Percentiles rank a stretch among this genome's conserved stretches.
phyloP scores from a whole-genome alignment of 306 rosid species.

The Pyrus pyrifolia region DNA sequence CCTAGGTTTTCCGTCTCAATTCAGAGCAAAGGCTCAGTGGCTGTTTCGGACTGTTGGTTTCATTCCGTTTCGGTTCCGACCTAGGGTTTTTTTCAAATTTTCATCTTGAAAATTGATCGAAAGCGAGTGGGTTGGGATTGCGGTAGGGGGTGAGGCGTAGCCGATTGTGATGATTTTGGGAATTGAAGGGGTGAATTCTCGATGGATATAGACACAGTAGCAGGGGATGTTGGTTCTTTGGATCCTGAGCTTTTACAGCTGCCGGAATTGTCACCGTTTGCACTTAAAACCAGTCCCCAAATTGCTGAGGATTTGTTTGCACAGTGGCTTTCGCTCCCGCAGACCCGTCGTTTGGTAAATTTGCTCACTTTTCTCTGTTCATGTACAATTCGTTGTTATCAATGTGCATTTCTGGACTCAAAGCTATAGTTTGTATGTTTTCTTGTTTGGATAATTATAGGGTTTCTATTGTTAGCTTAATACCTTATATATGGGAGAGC shows the following conservation, averaged over 20 bases:
- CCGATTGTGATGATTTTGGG: conserved; percentile 8
- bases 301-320: conserved; percentile 65
- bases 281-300: conserved; percentile 49
- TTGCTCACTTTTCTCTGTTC: background rate
- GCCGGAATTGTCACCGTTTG: conserved; percentile 56
- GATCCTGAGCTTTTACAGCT: conserved; percentile 77
- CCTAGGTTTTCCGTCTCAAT: conserved; percentile 10
- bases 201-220: conserved; percentile 63
- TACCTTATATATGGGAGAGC: background rate
- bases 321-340: conserved; percentile 83
- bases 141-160: background rate
- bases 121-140: background rate
- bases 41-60: background rate
- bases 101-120: background rate
- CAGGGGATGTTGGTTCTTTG: conserved; percentile 37
- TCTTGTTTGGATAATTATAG: background rate
- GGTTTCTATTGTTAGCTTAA: background rate
- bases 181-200: background rate
- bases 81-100: background rate
- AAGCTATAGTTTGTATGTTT: background rate
- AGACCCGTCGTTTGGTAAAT: conserved; percentile 63
- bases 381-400: background rate
- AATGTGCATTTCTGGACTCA: background rate
- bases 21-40: background rate
- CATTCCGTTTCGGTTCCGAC: background rate